Conservation (phyloP, 345 rosid genomes). For the Camelina sativa region DNA sequence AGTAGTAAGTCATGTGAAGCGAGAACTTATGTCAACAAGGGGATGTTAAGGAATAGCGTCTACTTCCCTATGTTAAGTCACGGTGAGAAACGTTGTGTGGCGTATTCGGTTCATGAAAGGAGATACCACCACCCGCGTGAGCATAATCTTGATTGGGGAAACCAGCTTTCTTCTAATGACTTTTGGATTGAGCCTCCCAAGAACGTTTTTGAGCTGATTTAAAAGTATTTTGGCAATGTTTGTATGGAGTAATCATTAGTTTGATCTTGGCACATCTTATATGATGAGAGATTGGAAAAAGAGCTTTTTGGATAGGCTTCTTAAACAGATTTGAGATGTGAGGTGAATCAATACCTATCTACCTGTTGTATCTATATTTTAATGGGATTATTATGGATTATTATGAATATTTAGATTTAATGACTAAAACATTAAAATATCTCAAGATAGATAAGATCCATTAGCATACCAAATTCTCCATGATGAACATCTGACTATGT, state of each 20-base stretch:
- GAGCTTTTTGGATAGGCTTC: not conserved
- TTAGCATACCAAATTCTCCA: not conserved
- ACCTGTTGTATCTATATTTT: too few relatives aligned
- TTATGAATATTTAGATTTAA: too few relatives aligned
- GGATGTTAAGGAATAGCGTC: constrained; percentile 32
- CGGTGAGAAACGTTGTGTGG: constrained; percentile 9
- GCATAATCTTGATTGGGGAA: constrained; percentile 24
- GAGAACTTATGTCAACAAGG: constrained; percentile 30
- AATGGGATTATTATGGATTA: too few relatives aligned
- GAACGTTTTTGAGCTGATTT: not conserved
- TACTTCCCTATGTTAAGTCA: constrained; percentile 26
- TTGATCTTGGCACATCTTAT: constrained; percentile 1
- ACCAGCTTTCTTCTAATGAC: constrained; percentile 4
- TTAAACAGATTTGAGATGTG: not conserved
- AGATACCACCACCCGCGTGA: constrained; percentile 16
- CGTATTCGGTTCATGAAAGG: constrained; percentile 32
- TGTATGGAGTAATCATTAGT: not conserved
- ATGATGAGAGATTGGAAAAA: not conserved
- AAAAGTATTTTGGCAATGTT: not conserved
- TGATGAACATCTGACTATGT: not conserved
- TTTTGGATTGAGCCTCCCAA: constrained; percentile 39
- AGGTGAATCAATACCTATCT: not conserved
- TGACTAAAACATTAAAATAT: not conserved
- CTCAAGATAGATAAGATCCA: not conserved
- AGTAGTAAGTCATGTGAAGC: constrained; percentile 32